Evolutionary conservation across 2,329 filamentous ascomycete genomes (phyloP).

Genomic region (Rachicladosporium sp.): DNA sequence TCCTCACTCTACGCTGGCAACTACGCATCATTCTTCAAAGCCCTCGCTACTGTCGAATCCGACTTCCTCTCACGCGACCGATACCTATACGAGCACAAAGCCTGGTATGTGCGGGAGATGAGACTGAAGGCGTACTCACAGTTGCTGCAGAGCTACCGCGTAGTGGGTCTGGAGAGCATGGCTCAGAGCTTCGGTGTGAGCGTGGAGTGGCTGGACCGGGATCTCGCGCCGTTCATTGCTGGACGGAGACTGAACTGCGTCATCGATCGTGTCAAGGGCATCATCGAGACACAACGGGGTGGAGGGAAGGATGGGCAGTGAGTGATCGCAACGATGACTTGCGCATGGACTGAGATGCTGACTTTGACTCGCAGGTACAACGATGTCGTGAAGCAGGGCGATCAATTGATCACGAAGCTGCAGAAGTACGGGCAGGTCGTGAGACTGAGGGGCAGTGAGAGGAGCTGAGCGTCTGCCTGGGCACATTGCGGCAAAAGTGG

Average conservation of each 20-base stretch:
- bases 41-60: slow-evolving; percentile 81
- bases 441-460: slow-evolving; percentile 83
- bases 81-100: slow-evolving; percentile 88
- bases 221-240: slow-evolving; percentile 96
- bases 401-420: slow-evolving; percentile 95
- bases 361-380: slow-evolving; percentile 47
- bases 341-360: neutral
- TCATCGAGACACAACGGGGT: slow-evolving; percentile 94
- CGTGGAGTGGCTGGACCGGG: slow-evolving; percentile 88
- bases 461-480: slow-evolving; percentile 43
- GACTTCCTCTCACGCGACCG: slow-evolving; percentile 88
- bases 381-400: slow-evolving; percentile 93
- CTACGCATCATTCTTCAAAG: slow-evolving; percentile 88
- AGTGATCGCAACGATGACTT: slow-evolving; percentile 8
- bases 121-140: slow-evolving; percentile 91
- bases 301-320: slow-evolving; percentile 98
- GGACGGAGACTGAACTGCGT: slow-evolving; percentile 90
- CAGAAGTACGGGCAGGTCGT: slow-evolving; percentile 99
- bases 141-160: slow-evolving; percentile 89
- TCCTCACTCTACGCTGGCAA: slow-evolving; percentile 85
- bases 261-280: slow-evolving; percentile 90
- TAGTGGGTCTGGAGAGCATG: slow-evolving; percentile 93
- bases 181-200: slow-evolving; percentile 93
- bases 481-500: no score
- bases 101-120: slow-evolving; percentile 98